phyloP scores from a whole-genome alignment of 2,329 filamentous ascomycete species.

The Fusarium sp. region DNA sequence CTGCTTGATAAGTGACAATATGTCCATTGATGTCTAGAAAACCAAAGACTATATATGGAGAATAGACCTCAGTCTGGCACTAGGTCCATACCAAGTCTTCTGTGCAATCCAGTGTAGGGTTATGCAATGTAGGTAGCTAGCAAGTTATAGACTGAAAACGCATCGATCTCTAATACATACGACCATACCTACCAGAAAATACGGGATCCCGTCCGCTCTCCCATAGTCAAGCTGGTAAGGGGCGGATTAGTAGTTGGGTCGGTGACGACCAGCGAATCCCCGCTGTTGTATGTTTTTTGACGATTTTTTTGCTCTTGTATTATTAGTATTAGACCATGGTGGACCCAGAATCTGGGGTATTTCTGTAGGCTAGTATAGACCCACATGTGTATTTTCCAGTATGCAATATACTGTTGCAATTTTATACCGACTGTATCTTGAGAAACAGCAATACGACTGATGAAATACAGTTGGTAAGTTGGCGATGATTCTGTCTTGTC shows the following conservation, averaged over 20 bases:
- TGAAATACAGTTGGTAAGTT: neutral
- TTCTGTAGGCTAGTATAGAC: neutral
- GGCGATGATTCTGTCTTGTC: neutral
- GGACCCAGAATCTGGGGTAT: neutral
- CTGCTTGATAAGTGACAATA: neutral
- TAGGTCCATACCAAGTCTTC: neutral
- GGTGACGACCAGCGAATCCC: neutral
- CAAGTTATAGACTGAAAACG: neutral
- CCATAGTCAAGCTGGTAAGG: neutral
- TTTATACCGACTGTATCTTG: neutral
- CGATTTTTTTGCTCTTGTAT: neutral
- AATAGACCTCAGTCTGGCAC: neutral
- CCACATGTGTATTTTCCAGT: neutral
- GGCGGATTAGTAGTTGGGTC: neutral
- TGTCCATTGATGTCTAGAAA: neutral
- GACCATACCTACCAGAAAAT: neutral
- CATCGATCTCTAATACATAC: neutral
- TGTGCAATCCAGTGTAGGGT: neutral
- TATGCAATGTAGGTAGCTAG: neutral
- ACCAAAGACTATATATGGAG: neutral
- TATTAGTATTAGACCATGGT: neutral
- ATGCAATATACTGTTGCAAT: neutral
- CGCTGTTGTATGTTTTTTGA: neutral
- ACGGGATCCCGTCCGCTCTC: neutral
- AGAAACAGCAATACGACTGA: neutral